A percentile compares a stretch with the other conserved stretches of the same genome.
These are phyloP conservation scores for Suillus luteus DNA, from an alignment of 768 basidiomycete species.

Conservation along the genomic window DNA sequence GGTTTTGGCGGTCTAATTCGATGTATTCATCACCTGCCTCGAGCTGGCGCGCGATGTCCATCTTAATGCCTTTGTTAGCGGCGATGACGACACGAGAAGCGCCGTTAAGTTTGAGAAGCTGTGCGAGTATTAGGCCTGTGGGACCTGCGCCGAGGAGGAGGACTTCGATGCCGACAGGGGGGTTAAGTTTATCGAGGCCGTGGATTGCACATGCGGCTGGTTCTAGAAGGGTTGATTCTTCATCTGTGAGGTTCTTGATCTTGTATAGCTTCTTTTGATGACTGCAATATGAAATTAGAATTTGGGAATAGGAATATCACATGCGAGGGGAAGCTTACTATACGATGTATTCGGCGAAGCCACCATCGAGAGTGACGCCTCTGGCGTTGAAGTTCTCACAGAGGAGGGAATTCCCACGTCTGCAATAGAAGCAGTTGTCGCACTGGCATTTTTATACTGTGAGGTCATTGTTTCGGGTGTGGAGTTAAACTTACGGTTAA, in stretches of 20 bases:
- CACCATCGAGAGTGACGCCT: constrained; percentile 81
- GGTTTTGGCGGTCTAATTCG: constrained; percentile 76
- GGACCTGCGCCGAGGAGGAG: constrained; percentile 90
- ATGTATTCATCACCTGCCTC: constrained; percentile 84
- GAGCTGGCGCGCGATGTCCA: constrained; percentile 79
- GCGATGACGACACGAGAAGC: constrained; percentile 81
- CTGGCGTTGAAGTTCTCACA: constrained; percentile 85
- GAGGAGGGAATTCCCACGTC: constrained; percentile 76
- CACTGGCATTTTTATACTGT: constrained; percentile 49
- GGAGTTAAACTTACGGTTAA: constrained; percentile 51
- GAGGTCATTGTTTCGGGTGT: constrained; percentile 1
- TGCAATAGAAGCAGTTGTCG: constrained; percentile 84
- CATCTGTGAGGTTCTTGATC: constrained; percentile 83
- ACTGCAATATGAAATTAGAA: constrained; percentile 33
- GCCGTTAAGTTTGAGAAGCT: constrained; percentile 85
- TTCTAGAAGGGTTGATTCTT: constrained; percentile 86
- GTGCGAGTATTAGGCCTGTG: constrained; percentile 87
- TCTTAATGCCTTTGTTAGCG: constrained; percentile 90
- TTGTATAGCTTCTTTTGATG: constrained; percentile 81
- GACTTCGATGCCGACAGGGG: constrained; percentile 81
- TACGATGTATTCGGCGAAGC: constrained; percentile 87
- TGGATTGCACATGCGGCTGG: constrained; percentile 92
- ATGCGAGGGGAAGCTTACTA: constrained; percentile 51
- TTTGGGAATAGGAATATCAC: neutral
- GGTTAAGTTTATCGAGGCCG: constrained; percentile 84